Conservation (phyloP, 305 asterid genomes). For the Fraxinus dipetala region DNA sequence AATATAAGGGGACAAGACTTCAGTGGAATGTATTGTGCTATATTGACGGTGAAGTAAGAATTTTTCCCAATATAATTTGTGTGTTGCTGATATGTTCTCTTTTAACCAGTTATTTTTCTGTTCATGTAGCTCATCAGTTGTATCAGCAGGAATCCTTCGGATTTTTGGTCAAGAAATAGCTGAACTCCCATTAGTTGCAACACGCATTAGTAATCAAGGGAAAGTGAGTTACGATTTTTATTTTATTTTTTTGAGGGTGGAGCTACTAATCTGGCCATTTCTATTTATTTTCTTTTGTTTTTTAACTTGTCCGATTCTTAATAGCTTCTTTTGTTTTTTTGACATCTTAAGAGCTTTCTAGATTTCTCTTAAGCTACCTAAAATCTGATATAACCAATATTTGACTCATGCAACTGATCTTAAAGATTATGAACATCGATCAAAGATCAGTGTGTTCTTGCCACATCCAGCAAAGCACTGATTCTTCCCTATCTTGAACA, state of each 20-base stretch:
- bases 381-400: not conserved
- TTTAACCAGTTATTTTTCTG: constrained; percentile 25
- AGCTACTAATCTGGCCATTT: not conserved
- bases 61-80: constrained; percentile 8
- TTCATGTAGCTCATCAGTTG: constrained; percentile 81
- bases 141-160: constrained; percentile 88
- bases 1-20: constrained; percentile 92
- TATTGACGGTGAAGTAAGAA: constrained; percentile 78
- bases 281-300: not conserved
- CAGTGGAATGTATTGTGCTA: constrained; percentile 93
- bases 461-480: not conserved
- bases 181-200: constrained; percentile 95
- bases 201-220: constrained; percentile 68
- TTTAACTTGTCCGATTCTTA: not conserved
- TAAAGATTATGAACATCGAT: not conserved
- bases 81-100: constrained; percentile 13
- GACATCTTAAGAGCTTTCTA: not conserved
- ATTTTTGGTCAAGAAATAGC: constrained; percentile 87
- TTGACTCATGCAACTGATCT: not conserved
- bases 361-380: not conserved
- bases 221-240: constrained; percentile 45
- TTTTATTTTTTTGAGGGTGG: not conserved
- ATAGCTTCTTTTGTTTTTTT: not conserved
- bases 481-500: not conserved
- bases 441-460: not conserved